Base-by-base conservation (phyloP, 345 rosid genomes). In the Clarkia xantiana region DNA sequence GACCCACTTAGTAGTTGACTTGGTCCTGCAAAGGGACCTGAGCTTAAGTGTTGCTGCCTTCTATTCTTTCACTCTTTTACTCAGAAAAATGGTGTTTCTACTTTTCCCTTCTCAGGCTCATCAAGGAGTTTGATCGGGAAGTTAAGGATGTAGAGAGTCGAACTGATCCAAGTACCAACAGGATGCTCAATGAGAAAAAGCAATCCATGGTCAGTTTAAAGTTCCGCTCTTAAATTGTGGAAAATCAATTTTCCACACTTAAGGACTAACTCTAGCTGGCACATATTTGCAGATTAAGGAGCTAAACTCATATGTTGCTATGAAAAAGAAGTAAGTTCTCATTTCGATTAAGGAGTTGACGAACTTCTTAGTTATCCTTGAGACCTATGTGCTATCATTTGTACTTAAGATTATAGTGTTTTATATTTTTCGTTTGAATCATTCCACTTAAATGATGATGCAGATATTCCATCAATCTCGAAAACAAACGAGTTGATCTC, bases 111-210 rank as follows among this genome's bases (percentile, higher is more conserved):
- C 62, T 59, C 79, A 90, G 97, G 76, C 94, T 90, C 64, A 81
- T 90, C 51, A 90, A 86, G 65, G 97, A 90, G 53, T 90, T 86
- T 61, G 97, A 90, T 57, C 63, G 71, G 60, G 94, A 79, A 77
- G 76, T 78, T 46, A 86, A 81, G 68, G 76, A 74, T 25, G 17
- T 70, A 71, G 97, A 86, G 71, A 48, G 73, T 5, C 68, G 72
- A 66, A 81, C 72, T 57, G 84, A 86, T 61, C 73, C 73, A 44
- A 64, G 65, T 52, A 81, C 86, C 59, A 77, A 68, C 57, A 76
- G 59, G 48, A 77, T 72, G 76, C 74, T 90, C 59, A 86, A 57
- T 51, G 97, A 90, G 56, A 79, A 81, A 73, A 85, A 76, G 53
- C 96, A 90, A 54, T 79, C 96, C 40, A 75, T 90, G 97, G 96